phyloP scores from a whole-genome alignment of 805 yeast species.

The Lipomyces chichibuensis region DNA sequence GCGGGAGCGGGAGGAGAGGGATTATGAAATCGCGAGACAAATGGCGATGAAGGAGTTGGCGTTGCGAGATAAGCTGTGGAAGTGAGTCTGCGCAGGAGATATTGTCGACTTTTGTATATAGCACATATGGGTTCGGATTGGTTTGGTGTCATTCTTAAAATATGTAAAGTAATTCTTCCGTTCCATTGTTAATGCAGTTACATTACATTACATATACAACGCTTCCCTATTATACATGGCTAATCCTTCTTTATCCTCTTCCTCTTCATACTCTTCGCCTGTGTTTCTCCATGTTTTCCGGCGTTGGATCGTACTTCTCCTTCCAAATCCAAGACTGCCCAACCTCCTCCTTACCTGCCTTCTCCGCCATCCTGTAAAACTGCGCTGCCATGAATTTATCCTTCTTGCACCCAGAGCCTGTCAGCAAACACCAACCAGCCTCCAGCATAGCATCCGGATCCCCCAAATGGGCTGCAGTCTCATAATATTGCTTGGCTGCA shows the following conservation, averaged over 20 bases:
- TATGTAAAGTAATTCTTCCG: not conserved
- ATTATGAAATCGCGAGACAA: not conserved
- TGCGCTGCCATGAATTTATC: conserved; percentile 44
- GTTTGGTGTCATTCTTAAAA: not conserved
- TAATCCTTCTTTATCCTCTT: not conserved
- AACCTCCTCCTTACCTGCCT: conserved; percentile 40
- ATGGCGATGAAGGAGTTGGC: conserved; percentile 1
- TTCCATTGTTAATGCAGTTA: not conserved
- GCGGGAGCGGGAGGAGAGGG: conserved; percentile 38
- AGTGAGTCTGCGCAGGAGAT: not conserved
- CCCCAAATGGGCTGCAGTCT: conserved; percentile 43
- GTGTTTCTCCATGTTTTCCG: conserved; percentile 16
- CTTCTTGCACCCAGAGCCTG: conserved; percentile 41
- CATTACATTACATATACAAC: not conserved
- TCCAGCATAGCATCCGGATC: conserved; percentile 44
- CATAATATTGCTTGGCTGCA: conserved; percentile 40
- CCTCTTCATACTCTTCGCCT: not conserved
- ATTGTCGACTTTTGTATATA: not conserved
- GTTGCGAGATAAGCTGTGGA: not conserved
- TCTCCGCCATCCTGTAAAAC: conserved; percentile 41
- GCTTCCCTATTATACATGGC: not conserved
- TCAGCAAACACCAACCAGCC: conserved; percentile 38
- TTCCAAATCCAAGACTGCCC: conserved; percentile 46
- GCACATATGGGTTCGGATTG: not conserved
- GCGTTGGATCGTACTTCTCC: conserved; percentile 37